These are phyloP conservation scores for Pseudogymnoascus sp. DNA, from an alignment of 2,329 filamentous ascomycete genomes.

Conservation along the genomic window DNA sequence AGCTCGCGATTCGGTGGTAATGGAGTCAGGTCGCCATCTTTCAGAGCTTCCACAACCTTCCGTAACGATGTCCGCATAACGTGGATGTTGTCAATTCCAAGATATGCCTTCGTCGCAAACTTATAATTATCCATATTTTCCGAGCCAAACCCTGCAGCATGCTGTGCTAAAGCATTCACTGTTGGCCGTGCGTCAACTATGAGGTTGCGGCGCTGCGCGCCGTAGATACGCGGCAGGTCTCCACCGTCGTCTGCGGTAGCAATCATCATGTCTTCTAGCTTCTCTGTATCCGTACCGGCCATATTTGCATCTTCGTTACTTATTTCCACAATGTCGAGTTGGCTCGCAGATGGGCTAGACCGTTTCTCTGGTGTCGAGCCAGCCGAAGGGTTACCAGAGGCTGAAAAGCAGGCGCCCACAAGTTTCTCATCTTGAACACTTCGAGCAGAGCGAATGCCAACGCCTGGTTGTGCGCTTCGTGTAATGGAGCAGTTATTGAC, in stretches of 20 bases:
- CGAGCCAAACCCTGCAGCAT: constrained; percentile 83
- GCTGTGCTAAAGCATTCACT: constrained; percentile 90
- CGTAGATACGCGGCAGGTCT: constrained; percentile 63
- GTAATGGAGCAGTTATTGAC: constrained; percentile 97
- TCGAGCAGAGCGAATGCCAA: constrained; percentile 76
- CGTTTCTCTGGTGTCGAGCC: constrained; percentile 20
- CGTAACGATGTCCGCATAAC: constrained; percentile 90
- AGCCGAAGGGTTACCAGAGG: constrained; percentile 28
- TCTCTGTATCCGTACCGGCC: constrained; percentile 39
- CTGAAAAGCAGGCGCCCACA: constrained; percentile 84
- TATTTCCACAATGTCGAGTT: constrained; percentile 35
- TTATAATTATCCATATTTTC: constrained; percentile 98
- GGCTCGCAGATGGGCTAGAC: constrained; percentile 39
- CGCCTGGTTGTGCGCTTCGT: constrained; percentile 82
- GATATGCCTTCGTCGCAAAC: constrained; percentile 80
- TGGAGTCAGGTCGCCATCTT: constrained; percentile 81
- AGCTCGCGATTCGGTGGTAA: constrained; percentile 74
- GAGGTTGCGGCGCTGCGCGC: constrained; percentile 84
- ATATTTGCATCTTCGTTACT: constrained; percentile 8
- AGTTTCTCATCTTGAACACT: constrained; percentile 95
- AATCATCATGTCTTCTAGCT: constrained; percentile 60
- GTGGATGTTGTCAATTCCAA: constrained; percentile 97
- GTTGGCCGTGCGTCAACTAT: constrained; percentile 94
- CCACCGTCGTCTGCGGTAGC: constrained; percentile 42
- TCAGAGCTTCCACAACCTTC: constrained; percentile 80